phyloP scores from a whole-genome alignment of 495 filamentous ascomycete genomes.

The Chaetomium fimeti region DNA sequence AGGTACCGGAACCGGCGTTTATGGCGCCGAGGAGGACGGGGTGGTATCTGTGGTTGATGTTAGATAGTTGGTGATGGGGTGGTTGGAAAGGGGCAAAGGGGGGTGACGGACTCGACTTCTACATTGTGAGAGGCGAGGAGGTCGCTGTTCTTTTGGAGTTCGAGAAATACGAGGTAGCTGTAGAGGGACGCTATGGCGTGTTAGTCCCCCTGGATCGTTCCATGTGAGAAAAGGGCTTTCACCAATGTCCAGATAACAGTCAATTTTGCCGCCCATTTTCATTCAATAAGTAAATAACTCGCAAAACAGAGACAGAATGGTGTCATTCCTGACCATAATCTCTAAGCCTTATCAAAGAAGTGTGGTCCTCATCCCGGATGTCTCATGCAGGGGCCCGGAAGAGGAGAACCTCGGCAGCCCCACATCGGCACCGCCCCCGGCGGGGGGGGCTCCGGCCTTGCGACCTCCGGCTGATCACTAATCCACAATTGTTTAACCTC shows the following conservation, averaged over 20 bases:
- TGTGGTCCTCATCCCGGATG: neutral
- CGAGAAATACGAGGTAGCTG: constrained; percentile 62
- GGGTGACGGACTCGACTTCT: constrained; percentile 57
- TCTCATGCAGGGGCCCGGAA: neutral
- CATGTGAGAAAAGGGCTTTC: neutral
- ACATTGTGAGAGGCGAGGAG: constrained; percentile 57
- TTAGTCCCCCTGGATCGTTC: constrained; percentile 3
- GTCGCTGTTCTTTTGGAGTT: constrained; percentile 55
- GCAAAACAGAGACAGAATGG: neutral
- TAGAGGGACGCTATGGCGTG: constrained; percentile 60
- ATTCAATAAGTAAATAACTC: neutral
- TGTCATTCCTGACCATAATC: neutral
- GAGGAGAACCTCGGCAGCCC: constrained; percentile 20
- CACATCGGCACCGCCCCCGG: constrained; percentile 5
- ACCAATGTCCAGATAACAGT: constrained; percentile 52
- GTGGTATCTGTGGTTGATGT: constrained; percentile 50
- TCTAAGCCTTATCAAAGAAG: neutral
- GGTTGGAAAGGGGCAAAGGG: neutral
- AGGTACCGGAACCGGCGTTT: constrained; percentile 54
- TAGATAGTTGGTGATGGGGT: neutral
- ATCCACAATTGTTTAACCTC: constrained; percentile 7
- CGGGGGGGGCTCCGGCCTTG: constrained; percentile 2
- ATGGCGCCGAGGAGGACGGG: constrained; percentile 75
- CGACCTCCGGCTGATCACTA: constrained; percentile 24
- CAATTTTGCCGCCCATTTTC: constrained; percentile 59